These are phyloP conservation scores for Oenanthe sinensis DNA, from an alignment of 129 eudicot genomes.

Conservation along the genomic window DNA sequence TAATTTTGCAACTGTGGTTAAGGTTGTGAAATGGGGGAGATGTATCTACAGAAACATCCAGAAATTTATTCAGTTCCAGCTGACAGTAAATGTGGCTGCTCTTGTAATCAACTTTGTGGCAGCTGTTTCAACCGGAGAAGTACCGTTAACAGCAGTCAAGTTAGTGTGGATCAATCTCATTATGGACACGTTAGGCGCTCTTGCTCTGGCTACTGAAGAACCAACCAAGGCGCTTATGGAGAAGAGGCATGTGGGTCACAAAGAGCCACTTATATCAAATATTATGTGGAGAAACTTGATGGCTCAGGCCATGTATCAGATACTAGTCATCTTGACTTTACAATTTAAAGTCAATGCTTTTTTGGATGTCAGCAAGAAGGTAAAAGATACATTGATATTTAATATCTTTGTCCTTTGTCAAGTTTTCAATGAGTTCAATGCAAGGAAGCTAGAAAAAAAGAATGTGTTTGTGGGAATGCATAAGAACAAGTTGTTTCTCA, in stretches of 20 bases:
- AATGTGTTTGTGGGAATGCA: slow-evolving; percentile 33
- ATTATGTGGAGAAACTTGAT: slow-evolving; percentile 55
- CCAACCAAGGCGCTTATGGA: slow-evolving; percentile 30
- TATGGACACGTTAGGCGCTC: slow-evolving; percentile 39
- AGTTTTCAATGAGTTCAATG: slow-evolving; percentile 44
- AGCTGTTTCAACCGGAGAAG: slow-evolving; percentile 39
- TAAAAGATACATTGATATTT: slow-evolving; percentile 34
- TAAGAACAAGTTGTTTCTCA: slow-evolving; percentile 33
- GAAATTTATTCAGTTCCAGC: slow-evolving; percentile 51
- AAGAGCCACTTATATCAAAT: slow-evolving; percentile 42
- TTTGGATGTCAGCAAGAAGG: slow-evolving; percentile 22
- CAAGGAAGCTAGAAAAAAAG: slow-evolving; percentile 37
- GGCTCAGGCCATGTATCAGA: slow-evolving; percentile 39
- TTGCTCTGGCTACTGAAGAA: slow-evolving; percentile 35
- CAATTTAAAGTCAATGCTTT: slow-evolving; percentile 31
- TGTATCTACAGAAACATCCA: slow-evolving; percentile 48
- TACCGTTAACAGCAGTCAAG: slow-evolving; percentile 43
- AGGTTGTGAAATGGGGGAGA: slow-evolving; percentile 41
- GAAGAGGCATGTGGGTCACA: slow-evolving; percentile 25
- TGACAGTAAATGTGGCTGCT: slow-evolving; percentile 46
- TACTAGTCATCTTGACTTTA: slow-evolving; percentile 24
- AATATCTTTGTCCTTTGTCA: slow-evolving; percentile 50
- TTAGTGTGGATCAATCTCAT: slow-evolving; percentile 41
- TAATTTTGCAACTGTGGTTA: slow-evolving; percentile 28
- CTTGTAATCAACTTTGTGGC: slow-evolving; percentile 42